Conservation (phyloP, 371 early-diverging fungal species). For the Smittium culicis region DNA sequence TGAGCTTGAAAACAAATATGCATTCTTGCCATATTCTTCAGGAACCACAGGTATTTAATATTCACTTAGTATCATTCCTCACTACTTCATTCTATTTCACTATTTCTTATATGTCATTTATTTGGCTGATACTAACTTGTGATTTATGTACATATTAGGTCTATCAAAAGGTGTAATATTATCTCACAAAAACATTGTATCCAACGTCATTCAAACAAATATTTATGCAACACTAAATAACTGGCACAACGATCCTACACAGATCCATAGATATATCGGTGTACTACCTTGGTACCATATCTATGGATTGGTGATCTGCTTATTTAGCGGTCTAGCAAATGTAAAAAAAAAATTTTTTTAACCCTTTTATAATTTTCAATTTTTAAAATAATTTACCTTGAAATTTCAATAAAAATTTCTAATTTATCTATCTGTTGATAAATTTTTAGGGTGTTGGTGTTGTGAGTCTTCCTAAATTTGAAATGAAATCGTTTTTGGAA, state of each 20-base stretch:
- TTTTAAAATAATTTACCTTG: not conserved
- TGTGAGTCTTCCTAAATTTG: constrained; percentile 2
- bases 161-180: constrained; percentile 51
- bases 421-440: not conserved
- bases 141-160: not conserved
- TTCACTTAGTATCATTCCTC: not conserved
- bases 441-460: constrained; percentile 10
- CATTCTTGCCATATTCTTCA: constrained; percentile 74
- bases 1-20: constrained; percentile 24
- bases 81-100: not conserved
- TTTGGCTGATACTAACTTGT: not conserved
- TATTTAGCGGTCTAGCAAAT: constrained; percentile 4
- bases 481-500: constrained; percentile 33
- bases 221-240: constrained; percentile 18
- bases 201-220: constrained; percentile 54
- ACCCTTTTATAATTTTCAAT: not conserved
- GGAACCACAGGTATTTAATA: constrained; percentile 56
- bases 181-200: constrained; percentile 61
- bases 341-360: constrained; percentile 4
- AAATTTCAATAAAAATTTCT: not conserved
- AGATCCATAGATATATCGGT: constrained; percentile 32
- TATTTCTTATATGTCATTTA: not conserved
- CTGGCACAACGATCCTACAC: constrained; percentile 17
- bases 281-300: constrained; percentile 72
- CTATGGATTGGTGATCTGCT: constrained; percentile 41